Evolutionary conservation across 768 basidiomycete genomes (phyloP).

Genomic region (Jaapia argillacea): DNA sequence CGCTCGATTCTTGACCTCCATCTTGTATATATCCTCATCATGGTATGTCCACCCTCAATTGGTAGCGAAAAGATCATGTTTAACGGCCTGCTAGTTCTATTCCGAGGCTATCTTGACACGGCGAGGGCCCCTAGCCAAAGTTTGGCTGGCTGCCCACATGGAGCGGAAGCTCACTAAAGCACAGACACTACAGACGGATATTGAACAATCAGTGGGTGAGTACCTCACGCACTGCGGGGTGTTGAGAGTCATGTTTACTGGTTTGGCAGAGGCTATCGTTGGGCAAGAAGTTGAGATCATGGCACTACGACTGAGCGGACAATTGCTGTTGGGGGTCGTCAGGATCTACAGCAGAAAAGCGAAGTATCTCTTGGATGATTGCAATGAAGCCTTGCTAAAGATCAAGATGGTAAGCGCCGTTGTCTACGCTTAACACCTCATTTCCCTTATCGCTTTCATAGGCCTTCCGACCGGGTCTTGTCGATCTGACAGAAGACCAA

Average conservation of each 20-base stretch:
- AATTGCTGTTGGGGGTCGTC: slow-evolving; percentile 91
- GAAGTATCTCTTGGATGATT: slow-evolving; percentile 95
- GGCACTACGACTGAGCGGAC: slow-evolving; percentile 94
- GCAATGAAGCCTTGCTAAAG: slow-evolving; percentile 90
- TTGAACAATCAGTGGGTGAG: slow-evolving; percentile 86
- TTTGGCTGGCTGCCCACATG: slow-evolving; percentile 99
- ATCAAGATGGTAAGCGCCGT: slow-evolving; percentile 72
- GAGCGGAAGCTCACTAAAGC: slow-evolving; percentile 96
- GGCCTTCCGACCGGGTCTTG: slow-evolving; percentile 92
- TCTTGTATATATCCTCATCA: slow-evolving; percentile 15
- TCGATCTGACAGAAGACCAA: slow-evolving; percentile 95
- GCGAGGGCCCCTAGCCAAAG: slow-evolving; percentile 88
- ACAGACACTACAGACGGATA: slow-evolving; percentile 90
- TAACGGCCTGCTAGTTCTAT: slow-evolving; percentile 53
- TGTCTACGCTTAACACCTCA: not conserved
- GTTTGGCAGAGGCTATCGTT: slow-evolving; percentile 72
- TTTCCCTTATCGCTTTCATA: slow-evolving; percentile 17
- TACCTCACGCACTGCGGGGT: slow-evolving; percentile 6
- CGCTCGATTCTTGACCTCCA: slow-evolving; percentile 3
- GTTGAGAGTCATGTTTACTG: not conserved
- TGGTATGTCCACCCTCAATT: slow-evolving; percentile 7
- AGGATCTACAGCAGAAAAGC: slow-evolving; percentile 97
- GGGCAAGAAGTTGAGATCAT: slow-evolving; percentile 87
- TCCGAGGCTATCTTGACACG: slow-evolving; percentile 91
- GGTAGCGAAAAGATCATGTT: not conserved